Conservation (phyloP, 1,139 yeast genomes). For the Pneumocystis murina region DNA sequence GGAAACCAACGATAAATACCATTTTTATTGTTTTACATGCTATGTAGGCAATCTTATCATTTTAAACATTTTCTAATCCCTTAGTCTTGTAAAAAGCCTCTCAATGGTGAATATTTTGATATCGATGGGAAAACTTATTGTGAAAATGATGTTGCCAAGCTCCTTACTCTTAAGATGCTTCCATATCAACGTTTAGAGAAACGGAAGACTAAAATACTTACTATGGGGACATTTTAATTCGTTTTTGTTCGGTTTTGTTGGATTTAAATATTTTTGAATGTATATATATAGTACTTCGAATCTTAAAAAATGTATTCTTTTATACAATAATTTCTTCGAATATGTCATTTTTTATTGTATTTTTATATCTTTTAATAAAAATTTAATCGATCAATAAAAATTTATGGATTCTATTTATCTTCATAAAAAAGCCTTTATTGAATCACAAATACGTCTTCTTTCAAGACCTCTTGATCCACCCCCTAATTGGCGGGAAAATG, state of each 20-base stretch:
- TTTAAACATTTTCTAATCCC: not conserved
- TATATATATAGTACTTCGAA: not conserved
- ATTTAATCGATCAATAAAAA: not conserved
- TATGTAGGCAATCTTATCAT: not conserved
- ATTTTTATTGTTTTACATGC: not conserved
- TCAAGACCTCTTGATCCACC: not conserved
- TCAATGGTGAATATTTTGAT: not conserved
- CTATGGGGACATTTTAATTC: not conserved
- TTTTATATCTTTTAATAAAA: not conserved
- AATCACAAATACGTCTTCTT: not conserved
- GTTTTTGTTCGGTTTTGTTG: not conserved
- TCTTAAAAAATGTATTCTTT: not conserved
- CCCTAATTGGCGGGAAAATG: not conserved
- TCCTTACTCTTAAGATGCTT: not conserved
- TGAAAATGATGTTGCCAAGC: not conserved
- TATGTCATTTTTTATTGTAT: not conserved
- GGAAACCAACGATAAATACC: not conserved
- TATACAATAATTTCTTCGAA: not conserved
- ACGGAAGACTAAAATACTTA: constrained; percentile 1
- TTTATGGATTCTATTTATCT: not conserved
- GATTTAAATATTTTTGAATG: not conserved
- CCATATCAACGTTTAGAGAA: not conserved
- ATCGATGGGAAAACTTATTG: not conserved
- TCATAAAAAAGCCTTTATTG: not conserved
- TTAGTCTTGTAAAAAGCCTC: not conserved